A percentile compares a stretch with the other conserved stretches of the same genome.
These are phyloP conservation scores for Acanthamoeba lenticulata DNA, from an alignment of 208 protist genomes.

Conservation along the genomic window DNA sequence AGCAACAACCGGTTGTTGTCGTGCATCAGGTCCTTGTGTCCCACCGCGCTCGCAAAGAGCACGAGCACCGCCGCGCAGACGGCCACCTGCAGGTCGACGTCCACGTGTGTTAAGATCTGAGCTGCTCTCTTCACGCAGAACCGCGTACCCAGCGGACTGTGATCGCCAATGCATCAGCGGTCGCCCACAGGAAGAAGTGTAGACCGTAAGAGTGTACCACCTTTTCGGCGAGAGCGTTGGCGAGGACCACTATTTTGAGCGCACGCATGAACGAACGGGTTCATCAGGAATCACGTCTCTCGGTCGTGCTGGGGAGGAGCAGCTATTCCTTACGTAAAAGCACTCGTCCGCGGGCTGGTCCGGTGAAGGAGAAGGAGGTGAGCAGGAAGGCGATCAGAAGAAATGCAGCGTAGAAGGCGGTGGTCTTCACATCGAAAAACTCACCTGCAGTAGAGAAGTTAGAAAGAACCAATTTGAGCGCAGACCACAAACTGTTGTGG, in stretches of 20 bases:
- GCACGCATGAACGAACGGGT: background rate
- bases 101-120: background rate
- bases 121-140: background rate
- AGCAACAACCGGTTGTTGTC: background rate
- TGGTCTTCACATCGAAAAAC: slow-evolving; percentile 8
- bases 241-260: background rate
- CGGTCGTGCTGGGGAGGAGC: background rate
- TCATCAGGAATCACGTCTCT: background rate
- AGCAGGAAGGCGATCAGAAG: background rate
- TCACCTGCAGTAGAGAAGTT: no score
- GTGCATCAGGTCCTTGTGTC: background rate
- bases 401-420: background rate
- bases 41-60: background rate
- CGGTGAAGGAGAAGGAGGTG: slow-evolving; percentile 8
- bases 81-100: background rate
- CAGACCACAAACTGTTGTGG: no score
- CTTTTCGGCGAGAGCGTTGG: background rate
- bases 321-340: background rate
- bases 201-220: background rate
- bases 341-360: background rate
- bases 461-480: no score
- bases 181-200: background rate
- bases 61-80: background rate
- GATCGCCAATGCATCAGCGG: background rate
- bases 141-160: background rate